A percentile compares a stretch with the other conserved stretches of the same genome.
Evolutionary conservation across 495 filamentous ascomycete genomes (phyloP).

Genomic region (Aspergillus saccharolyticus): DNA sequence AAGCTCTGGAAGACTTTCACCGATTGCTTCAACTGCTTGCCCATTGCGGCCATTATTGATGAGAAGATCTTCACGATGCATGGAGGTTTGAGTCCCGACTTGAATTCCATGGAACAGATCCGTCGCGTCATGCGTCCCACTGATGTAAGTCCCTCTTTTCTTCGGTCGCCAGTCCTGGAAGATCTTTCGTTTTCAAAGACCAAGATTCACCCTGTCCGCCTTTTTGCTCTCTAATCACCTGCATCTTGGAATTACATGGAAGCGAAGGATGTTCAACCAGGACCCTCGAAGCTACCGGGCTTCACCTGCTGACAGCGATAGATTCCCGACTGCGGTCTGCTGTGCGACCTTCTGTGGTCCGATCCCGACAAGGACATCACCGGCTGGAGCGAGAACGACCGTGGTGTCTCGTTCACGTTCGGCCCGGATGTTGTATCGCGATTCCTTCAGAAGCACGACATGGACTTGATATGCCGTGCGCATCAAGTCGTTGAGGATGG

Average conservation of each 20-base stretch:
- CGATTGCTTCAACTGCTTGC: slow-evolving; percentile 99
- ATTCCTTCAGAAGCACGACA: slow-evolving; percentile 99
- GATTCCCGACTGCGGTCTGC: slow-evolving; percentile 97
- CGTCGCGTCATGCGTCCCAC: slow-evolving; percentile 98
- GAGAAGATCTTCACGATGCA: slow-evolving; percentile 99
- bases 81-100: slow-evolving; percentile 91
- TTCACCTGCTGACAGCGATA: slow-evolving; percentile 52
- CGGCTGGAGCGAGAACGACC: slow-evolving; percentile 99
- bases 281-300: slow-evolving; percentile 36
- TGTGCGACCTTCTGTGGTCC: slow-evolving; percentile 97
- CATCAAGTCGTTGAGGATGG: slow-evolving; percentile 99
- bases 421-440: slow-evolving; percentile 98
- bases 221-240: slow-evolving; percentile 1
- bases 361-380: slow-evolving; percentile 99
- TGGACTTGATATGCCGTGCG: slow-evolving; percentile 98
- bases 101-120: slow-evolving; percentile 99
- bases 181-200: neutral
- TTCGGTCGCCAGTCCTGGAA: neutral
- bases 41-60: slow-evolving; percentile 99
- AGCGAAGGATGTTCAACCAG: slow-evolving; percentile 26
- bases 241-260: slow-evolving; percentile 4
- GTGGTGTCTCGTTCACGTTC: slow-evolving; percentile 98
- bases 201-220: neutral
- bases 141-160: slow-evolving; percentile 64
- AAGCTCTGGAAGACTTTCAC: slow-evolving; percentile 99